Evolutionary conservation across 1,284 basidiomycete species (phyloP).

Genomic region (Chondrostereum purpureum): DNA sequence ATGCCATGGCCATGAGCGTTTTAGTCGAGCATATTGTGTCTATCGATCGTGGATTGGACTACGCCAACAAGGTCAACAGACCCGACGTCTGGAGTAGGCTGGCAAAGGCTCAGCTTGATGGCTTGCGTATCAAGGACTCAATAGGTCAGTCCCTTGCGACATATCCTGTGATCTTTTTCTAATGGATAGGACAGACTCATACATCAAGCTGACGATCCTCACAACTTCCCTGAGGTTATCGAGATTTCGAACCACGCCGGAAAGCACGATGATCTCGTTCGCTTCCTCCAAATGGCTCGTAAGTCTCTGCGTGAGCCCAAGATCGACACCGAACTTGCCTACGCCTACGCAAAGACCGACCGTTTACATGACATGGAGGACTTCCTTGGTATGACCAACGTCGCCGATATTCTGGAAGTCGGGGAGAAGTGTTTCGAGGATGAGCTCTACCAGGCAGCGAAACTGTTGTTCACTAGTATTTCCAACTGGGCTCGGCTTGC

Average conservation of each 20-base stretch:
- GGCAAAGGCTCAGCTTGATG: slow-evolving; percentile 99
- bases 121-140: slow-evolving; percentile 95
- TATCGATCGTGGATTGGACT: slow-evolving; percentile 94
- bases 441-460: slow-evolving; percentile 95
- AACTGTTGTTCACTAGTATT: slow-evolving; percentile 92
- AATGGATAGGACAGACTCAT: slow-evolving; percentile 94
- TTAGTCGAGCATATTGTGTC: slow-evolving; percentile 98
- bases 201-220: slow-evolving; percentile 97
- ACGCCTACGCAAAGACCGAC: slow-evolving; percentile 96
- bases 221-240: slow-evolving; percentile 94
- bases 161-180: too few species aligned
- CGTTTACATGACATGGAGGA: slow-evolving; percentile 99
- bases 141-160: slow-evolving; percentile 59
- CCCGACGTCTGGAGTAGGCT: slow-evolving; percentile 97
- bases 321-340: slow-evolving; percentile 96
- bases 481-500: slow-evolving; percentile 98
- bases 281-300: slow-evolving; percentile 99
- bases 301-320: slow-evolving; percentile 95
- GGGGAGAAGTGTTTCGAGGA: slow-evolving; percentile 99
- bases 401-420: slow-evolving; percentile 92
- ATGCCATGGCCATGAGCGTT: slow-evolving; percentile 94
- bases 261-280: slow-evolving; percentile 97
- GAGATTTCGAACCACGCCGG: slow-evolving; percentile 95
- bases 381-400: slow-evolving; percentile 98
- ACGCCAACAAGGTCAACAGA: slow-evolving; percentile 94